Base-by-base conservation (phyloP, 192 early-diverging fungal species). In the Glomus cerebriforme region DNA sequence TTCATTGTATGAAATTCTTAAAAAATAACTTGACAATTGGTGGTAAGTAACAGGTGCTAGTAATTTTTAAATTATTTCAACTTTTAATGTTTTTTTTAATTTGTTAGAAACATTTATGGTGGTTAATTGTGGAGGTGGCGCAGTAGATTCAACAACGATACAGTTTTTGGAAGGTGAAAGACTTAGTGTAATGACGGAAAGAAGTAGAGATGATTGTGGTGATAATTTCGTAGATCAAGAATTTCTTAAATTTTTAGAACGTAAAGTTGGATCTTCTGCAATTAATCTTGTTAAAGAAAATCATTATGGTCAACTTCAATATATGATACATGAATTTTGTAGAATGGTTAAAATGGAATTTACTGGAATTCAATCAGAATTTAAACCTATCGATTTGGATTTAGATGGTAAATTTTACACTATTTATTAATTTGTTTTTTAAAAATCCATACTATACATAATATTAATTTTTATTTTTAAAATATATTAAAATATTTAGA, bases 91-190 rank as follows among this genome's bases (percentile, higher is more conserved):
- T 27, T 17, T 29, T 27, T 34, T 67, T 24, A 1, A 13, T 12
- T 29, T 54, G 15, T 27, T 45, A 72, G 82, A 85, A 27, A 82
- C 82, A 2, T 87, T 89, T 66, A 87, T 89, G 86, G 85, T 89
- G 37, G 85, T 85, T 75, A 86, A 89, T 82, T 86, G 84, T 34
- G 86, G 88, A 75, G 88, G 88, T 64, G 86, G 85, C 65, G 87
- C 86, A 6, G 86, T 89, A 0, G 86, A 87, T 84, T 79, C 86
- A 75, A 89, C 74, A 86, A 81, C 73, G 60, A 37, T 7, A n/a
- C 29, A 31, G 10, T 29, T 49, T 0, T 58, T 73, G 9, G 4
- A 26, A 24, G 7, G 22, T 19, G 49, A 47, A 9, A 45, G 43
- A 73, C 27, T 73, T 32, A 58, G 45, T 31, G 24, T 45, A 73